Percentiles rank a stretch among this genome's conserved stretches.
Conservation (phyloP, 2,329 filamentous ascomycete genomes). For the Pyricularia grisea region DNA sequence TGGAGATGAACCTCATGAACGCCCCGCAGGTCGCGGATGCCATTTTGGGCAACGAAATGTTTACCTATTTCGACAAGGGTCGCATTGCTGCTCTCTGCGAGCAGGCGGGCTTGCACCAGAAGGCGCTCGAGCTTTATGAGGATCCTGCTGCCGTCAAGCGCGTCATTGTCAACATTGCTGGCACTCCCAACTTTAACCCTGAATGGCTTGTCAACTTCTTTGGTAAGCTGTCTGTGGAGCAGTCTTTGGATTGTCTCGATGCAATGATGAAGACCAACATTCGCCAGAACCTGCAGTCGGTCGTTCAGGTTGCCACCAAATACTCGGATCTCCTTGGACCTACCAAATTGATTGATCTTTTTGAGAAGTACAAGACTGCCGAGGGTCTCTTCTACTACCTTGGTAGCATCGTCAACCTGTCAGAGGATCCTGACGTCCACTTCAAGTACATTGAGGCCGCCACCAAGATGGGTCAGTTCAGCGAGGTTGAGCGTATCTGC, state of each 20-base stretch:
- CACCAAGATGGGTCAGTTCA: slow-evolving; percentile 85
- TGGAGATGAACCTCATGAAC: slow-evolving; percentile 97
- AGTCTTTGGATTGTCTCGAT: slow-evolving; percentile 87
- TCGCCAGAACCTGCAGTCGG: slow-evolving; percentile 88
- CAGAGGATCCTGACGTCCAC: slow-evolving; percentile 88
- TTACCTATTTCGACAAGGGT: slow-evolving; percentile 88
- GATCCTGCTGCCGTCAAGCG: slow-evolving; percentile 86
- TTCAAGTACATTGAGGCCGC: slow-evolving; percentile 99
- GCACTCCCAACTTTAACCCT: slow-evolving; percentile 73
- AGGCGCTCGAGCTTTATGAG: slow-evolving; percentile 90
- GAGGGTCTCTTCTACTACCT: slow-evolving; percentile 98
- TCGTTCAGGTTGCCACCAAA: slow-evolving; percentile 93
- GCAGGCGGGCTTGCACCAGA: slow-evolving; percentile 77
- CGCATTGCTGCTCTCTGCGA: slow-evolving; percentile 88
- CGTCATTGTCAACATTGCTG: slow-evolving; percentile 72
- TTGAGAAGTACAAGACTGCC: slow-evolving; percentile 95
- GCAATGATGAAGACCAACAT: slow-evolving; percentile 97
- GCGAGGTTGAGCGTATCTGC: slow-evolving; percentile 95
- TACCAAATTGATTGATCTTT: slow-evolving; percentile 79
- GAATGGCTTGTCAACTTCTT: slow-evolving; percentile 94
- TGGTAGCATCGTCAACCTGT: slow-evolving; percentile 94
- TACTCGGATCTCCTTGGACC: slow-evolving; percentile 91
- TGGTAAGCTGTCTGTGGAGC: slow-evolving; percentile 87
- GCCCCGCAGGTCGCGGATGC: slow-evolving; percentile 96
- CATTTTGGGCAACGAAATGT: slow-evolving; percentile 97